phyloP scores from a whole-genome alignment of 345 rosid genomes.

The Microthlaspi erraticum region DNA sequence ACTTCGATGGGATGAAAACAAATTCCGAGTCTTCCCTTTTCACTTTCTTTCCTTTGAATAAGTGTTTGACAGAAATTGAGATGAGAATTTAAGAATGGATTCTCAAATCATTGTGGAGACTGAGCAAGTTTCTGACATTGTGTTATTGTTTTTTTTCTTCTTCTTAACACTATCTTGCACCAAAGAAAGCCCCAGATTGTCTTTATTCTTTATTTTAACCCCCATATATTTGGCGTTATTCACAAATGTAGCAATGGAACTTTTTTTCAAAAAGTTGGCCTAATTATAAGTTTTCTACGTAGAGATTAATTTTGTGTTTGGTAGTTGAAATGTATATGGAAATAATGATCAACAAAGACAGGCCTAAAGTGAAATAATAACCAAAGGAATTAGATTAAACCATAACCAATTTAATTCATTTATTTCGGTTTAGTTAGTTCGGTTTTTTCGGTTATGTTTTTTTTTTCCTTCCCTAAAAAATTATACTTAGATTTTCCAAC shows the following conservation, averaged over 20 bases:
- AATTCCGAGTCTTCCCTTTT: slow-evolving; percentile 18
- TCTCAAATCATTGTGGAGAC: slow-evolving; percentile 4
- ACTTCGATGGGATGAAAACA: not conserved
- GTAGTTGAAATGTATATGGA: not conserved
- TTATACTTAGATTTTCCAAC: not conserved
- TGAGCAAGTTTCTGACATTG: slow-evolving; percentile 15
- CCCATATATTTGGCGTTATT: not conserved
- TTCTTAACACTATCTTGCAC: not conserved
- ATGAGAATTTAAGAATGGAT: not conserved
- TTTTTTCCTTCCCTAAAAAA: no score
- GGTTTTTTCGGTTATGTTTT: no score
- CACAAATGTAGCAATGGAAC: not conserved
- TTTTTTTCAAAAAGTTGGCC: not conserved
- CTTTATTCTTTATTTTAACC: not conserved
- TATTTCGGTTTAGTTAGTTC: no score
- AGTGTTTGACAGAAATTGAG: slow-evolving; percentile 11
- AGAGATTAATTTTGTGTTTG: not conserved
- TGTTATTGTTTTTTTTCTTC: not conserved
- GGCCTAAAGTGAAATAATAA: no score
- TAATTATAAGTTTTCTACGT: not conserved
- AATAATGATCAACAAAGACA: slow-evolving; percentile 2
- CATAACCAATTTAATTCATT: no score
- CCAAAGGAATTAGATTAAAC: no score
- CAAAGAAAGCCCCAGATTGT: not conserved
- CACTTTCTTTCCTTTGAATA: slow-evolving; percentile 20